Percentiles rank a stretch among this genome's conserved stretches.
phyloP scores from a whole-genome alignment of 371 early-diverging fungal genomes.

The Mucor piriformis region DNA sequence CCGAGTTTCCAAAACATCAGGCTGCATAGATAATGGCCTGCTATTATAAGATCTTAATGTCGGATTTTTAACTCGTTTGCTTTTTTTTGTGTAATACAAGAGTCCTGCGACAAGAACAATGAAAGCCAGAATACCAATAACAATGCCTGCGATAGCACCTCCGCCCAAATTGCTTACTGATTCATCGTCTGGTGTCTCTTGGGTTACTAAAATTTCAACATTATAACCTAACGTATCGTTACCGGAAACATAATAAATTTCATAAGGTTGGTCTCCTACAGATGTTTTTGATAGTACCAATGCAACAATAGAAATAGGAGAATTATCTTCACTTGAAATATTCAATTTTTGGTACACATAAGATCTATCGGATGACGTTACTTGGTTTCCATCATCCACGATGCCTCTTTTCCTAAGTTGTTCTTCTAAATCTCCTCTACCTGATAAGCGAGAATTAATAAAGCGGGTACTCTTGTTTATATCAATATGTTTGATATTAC shows the following conservation, averaged over 20 bases:
- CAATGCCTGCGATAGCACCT: slow-evolving; percentile 28
- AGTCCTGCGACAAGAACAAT: neutral
- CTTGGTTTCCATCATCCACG: no score
- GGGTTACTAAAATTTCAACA: neutral
- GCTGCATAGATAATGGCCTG: slow-evolving; percentile 3
- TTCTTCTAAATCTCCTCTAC: no score
- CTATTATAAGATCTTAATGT: neutral
- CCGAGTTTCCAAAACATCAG: neutral
- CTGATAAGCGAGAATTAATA: no score
- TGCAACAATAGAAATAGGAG: no score
- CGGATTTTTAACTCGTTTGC: neutral
- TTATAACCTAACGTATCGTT: neutral
- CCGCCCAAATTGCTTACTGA: neutral
- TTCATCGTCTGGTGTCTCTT: neutral
- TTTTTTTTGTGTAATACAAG: slow-evolving; percentile 1
- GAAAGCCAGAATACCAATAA: slow-evolving; percentile 16
- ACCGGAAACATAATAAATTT: neutral
- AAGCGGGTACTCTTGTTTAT: no score
- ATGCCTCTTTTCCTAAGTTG: no score
- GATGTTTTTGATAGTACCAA: no score
- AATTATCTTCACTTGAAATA: neutral
- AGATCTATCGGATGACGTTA: no score
- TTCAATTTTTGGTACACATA: neutral
- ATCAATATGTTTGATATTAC: no score
- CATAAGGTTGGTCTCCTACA: no score